Evolutionary conservation across 352 stramenopile species (phyloP).

Genomic region (Lagenidium giganteum): DNA sequence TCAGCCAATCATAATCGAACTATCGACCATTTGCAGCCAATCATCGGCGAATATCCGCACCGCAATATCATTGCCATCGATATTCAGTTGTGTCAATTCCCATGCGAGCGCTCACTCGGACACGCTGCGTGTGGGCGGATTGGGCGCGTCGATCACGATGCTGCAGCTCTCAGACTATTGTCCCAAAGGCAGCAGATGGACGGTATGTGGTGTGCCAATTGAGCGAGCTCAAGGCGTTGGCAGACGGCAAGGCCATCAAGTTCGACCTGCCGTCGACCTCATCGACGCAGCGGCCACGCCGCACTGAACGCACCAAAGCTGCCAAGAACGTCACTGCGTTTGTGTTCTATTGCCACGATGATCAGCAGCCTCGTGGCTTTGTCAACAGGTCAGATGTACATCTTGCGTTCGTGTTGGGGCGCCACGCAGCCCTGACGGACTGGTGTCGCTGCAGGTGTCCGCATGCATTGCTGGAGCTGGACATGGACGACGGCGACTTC

Average conservation of each 20-base stretch:
- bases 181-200: no score
- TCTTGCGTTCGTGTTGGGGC: not conserved
- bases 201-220: slow-evolving; percentile 54
- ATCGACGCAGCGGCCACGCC: not conserved
- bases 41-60: no score
- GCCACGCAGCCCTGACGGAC: no score
- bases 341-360: slow-evolving; percentile 50
- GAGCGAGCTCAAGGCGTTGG: slow-evolving; percentile 31
- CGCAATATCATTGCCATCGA: no score
- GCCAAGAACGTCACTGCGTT: slow-evolving; percentile 41
- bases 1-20: no score
- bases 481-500: slow-evolving; percentile 79
- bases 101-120: no score
- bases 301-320: not conserved
- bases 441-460: slow-evolving; percentile 31
- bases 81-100: no score
- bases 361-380: slow-evolving; percentile 40
- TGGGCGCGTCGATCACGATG: no score
- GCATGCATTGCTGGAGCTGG: slow-evolving; percentile 66
- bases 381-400: slow-evolving; percentile 26
- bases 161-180: no score
- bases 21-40: no score
- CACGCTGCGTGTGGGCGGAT: no score
- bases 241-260: slow-evolving; percentile 48
- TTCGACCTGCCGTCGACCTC: slow-evolving; percentile 31